Evolutionary conservation across 1,139 yeast species (phyloP), one percentile per base, ranked within the genome.

Genomic region (Taphrina flavorubra): DNA sequence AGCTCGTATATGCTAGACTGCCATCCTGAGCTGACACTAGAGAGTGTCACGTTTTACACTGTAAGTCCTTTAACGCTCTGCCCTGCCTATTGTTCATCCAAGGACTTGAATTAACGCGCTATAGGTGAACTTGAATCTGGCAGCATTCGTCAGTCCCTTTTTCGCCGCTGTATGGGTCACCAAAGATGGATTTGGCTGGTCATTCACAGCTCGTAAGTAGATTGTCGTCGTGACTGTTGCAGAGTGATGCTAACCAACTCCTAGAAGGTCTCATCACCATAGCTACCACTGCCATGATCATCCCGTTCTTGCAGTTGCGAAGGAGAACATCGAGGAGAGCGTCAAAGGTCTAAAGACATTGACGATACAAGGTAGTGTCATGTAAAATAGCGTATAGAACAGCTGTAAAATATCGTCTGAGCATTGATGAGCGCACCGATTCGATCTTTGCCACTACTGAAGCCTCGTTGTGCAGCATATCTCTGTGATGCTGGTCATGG

Each of bases 151-250:
- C 25, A 31, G 37, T 40, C 70, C 70, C 20, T 68, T 65, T 66
- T 68, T 68, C 46, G 40, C 56, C 7, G 69, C 66, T 16, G 51
- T 25, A n/a, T 68, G 70, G 70, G 69, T 65, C 6, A 34, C 18
- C 31, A 49, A 18, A 25, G 44, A 14, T 36, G 69, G 18, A 73
- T 71, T 14, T 70, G 68, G 39, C 72, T 70, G 51, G 75, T 72
- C 64, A 74, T 74, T 20, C 47, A 60, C 65, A 18, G 65, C 65
- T 18, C 64, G 60, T 56, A 56, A 56, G 60, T 34, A 11, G 13
- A 20, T 31, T 18, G 31, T 25, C 18, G 25, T 34, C 13, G 16
- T 8, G 10, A 13, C 13, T 20, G 16, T 55, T 8, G 44, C 34
- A 8, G 59, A 34, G 14, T 13, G 5, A 20, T 20, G 16, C 46